Percentiles rank a stretch among this genome's conserved stretches.
phyloP scores from a whole-genome alignment of 148 eudicot genomes.

The Camellia granthamiana region DNA sequence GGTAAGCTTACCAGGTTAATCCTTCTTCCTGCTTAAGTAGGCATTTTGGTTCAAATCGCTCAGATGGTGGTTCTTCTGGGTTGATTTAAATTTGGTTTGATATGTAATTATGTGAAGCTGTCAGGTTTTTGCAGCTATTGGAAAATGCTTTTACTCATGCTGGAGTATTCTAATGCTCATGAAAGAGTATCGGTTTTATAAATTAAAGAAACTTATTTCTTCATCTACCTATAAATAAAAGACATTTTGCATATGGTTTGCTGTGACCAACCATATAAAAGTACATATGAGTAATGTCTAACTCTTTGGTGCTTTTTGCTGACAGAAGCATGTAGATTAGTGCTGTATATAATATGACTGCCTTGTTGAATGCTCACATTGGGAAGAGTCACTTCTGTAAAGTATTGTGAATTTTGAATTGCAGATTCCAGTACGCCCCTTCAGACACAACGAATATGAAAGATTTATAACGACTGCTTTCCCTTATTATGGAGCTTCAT shows the following conservation, averaged over 20 bases:
- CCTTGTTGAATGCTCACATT: too few relatives aligned
- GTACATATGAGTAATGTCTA: background rate
- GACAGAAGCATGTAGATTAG: background rate
- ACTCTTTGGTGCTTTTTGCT: constrained; percentile 5
- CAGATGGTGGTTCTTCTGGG: background rate
- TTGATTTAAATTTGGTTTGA: background rate
- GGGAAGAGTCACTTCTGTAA: background rate
- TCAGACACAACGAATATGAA: constrained; percentile 81
- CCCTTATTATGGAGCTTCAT: constrained; percentile 87
- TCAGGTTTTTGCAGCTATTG: background rate
- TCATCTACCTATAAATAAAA: background rate
- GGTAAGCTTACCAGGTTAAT: constrained; percentile 32
- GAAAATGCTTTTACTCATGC: background rate
- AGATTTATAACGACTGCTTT: constrained; percentile 77
- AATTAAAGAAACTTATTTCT: background rate
- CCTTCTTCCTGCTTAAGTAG: background rate
- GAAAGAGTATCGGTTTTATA: background rate
- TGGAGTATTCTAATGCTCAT: background rate
- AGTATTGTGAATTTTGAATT: constrained; percentile 1
- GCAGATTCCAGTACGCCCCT: constrained; percentile 90
- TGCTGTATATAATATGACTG: background rate
- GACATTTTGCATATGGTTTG: background rate
- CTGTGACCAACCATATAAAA: background rate
- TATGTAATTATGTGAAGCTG: background rate
- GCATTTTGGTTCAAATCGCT: background rate